Percentiles rank a stretch among this genome's conserved stretches.
These are phyloP conservation scores for Ceratobasidium sp. DNA, from an alignment of 1,284 basidiomycete genomes.

Conservation along the genomic window DNA sequence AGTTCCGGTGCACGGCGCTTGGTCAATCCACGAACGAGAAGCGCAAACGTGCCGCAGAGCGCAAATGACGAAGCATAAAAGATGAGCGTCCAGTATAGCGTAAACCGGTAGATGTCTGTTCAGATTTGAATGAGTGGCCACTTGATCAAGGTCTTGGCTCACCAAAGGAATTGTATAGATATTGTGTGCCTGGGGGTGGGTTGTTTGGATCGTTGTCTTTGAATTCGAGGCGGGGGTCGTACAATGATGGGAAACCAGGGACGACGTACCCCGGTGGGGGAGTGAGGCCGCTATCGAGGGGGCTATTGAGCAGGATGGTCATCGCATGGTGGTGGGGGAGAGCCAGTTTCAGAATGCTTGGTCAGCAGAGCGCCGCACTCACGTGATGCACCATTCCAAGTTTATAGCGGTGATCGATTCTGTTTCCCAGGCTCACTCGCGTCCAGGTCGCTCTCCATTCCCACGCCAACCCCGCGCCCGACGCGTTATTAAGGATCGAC, in stretches of 20 bases:
- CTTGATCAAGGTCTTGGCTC: background rate
- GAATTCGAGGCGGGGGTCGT: constrained; percentile 41
- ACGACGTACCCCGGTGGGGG: constrained; percentile 40
- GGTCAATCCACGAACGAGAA: constrained; percentile 40
- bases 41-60: constrained; percentile 47
- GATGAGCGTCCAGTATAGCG: constrained; percentile 53
- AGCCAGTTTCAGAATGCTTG: background rate
- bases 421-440: background rate
- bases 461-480: constrained; percentile 2
- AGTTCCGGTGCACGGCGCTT: constrained; percentile 35
- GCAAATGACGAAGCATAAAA: constrained; percentile 49
- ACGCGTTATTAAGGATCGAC: constrained; percentile 4
- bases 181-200: constrained; percentile 22
- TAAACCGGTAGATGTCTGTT: constrained; percentile 53
- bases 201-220: constrained; percentile 23
- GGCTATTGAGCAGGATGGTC: constrained; percentile 13
- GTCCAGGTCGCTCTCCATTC: constrained; percentile 21
- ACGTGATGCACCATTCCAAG: background rate
- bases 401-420: background rate
- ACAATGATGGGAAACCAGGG: constrained; percentile 41
- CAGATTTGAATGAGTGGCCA: constrained; percentile 7
- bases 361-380: background rate
- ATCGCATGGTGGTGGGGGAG: background rate
- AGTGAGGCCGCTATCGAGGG: constrained; percentile 38
- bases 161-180: constrained; percentile 42